Conservation (phyloP, 768 basidiomycete species). For the Cystobasidium onofrii region DNA sequence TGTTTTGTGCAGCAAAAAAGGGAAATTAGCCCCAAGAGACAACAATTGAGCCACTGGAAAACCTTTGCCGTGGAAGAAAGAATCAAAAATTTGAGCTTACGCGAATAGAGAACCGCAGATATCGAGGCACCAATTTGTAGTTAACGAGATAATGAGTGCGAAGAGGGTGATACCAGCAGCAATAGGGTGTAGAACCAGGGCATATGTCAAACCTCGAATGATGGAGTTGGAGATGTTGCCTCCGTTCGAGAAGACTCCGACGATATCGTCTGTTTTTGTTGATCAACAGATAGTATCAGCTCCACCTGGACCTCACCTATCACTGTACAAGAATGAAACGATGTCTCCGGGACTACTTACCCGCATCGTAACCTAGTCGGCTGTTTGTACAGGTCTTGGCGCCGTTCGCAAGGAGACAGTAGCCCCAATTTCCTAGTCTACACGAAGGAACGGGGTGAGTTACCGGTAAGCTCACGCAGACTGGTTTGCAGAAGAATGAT, state of each 20-base stretch:
- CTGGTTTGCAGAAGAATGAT: not conserved
- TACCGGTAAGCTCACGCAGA: too few relatives aligned
- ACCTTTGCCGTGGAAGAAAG: too few relatives aligned
- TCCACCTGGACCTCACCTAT: too few relatives aligned
- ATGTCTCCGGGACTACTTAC: not conserved
- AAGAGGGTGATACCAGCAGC: slow-evolving; percentile 19
- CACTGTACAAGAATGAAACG: not conserved
- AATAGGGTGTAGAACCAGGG: slow-evolving; percentile 9
- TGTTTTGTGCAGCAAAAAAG: not conserved
- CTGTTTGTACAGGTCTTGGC: not conserved
- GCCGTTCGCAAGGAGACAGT: not conserved
- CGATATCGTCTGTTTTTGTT: not conserved
- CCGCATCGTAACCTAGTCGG: slow-evolving; percentile 8
- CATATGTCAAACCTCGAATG: slow-evolving; percentile 9
- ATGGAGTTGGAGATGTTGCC: slow-evolving; percentile 12
- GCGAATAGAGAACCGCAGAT: slow-evolving; percentile 4
- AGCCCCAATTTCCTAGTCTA: slow-evolving; percentile 5
- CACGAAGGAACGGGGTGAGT: not conserved
- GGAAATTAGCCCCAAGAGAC: too few relatives aligned
- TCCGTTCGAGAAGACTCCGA: not conserved
- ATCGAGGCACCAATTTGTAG: slow-evolving; percentile 21
- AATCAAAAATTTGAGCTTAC: not conserved
- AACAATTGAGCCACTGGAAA: too few relatives aligned
- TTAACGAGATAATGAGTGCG: slow-evolving; percentile 26
- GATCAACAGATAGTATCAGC: not conserved